Conservation (phyloP, 495 filamentous ascomycete genomes). For the Trichoderma virens region DNA sequence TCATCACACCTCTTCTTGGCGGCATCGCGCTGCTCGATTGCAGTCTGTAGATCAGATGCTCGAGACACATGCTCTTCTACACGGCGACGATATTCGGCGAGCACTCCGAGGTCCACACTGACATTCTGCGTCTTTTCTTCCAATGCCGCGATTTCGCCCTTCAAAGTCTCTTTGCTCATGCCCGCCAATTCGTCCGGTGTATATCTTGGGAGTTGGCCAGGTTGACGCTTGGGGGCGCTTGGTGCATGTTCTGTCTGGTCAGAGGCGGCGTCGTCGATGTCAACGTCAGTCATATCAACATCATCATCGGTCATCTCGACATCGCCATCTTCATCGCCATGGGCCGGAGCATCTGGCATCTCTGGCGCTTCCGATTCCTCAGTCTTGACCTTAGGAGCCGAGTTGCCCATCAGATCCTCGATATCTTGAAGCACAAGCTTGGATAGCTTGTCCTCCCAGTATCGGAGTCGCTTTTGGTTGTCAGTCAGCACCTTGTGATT, state of each 20-base stretch:
- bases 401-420: conserved; percentile 54
- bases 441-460: conserved; percentile 83
- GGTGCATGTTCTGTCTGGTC: conserved; percentile 17
- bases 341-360: conserved; percentile 7
- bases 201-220: conserved; percentile 62
- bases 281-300: conserved; percentile 13
- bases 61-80: conserved; percentile 80
- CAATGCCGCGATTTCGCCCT: conserved; percentile 77
- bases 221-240: conserved; percentile 18
- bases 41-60: conserved; percentile 67
- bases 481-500: conserved; percentile 83
- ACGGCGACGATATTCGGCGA: conserved; percentile 86
- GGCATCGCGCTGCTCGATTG: conserved; percentile 67
- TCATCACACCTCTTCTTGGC: conserved; percentile 89
- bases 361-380: conserved; percentile 4
- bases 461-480: conserved; percentile 72
- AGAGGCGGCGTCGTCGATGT: conserved; percentile 17
- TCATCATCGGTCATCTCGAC: conserved; percentile 19
- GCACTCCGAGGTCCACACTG: conserved; percentile 81
- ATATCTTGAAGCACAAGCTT: conserved; percentile 75
- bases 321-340: conserved; percentile 17
- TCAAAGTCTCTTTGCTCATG: conserved; percentile 81
- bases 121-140: conserved; percentile 90
- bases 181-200: conserved; percentile 88
- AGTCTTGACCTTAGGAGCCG: conserved; percentile 19